A percentile compares a stretch with the other conserved stretches of the same genome.
Conservation (phyloP, 371 early-diverging fungal species). For the Rhizopus arrhizus region DNA sequence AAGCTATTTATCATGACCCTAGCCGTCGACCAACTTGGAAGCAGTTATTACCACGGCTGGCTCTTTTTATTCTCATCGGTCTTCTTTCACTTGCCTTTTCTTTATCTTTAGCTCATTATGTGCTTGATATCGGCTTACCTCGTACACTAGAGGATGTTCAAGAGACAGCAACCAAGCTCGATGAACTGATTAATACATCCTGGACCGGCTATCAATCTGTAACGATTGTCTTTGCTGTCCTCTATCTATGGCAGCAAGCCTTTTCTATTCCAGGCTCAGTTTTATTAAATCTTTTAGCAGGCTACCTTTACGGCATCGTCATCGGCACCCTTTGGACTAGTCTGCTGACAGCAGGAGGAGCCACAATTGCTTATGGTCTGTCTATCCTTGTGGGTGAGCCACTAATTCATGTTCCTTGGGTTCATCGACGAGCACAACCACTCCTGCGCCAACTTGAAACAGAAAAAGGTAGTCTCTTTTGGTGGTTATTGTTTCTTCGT, state of each 20-base stretch:
- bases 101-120: constrained; percentile 38
- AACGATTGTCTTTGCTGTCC: constrained; percentile 41
- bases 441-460: constrained; percentile 38
- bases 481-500: constrained; percentile 53
- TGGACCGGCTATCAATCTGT: constrained; percentile 43
- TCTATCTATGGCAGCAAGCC: constrained; percentile 58
- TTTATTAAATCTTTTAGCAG: constrained; percentile 46
- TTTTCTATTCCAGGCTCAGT: constrained; percentile 56
- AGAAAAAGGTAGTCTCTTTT: constrained; percentile 40
- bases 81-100: constrained; percentile 39
- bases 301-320: constrained; percentile 46
- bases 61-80: constrained; percentile 37
- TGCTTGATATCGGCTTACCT: constrained; percentile 43
- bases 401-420: constrained; percentile 47
- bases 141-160: constrained; percentile 46
- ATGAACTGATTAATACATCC: constrained; percentile 30
- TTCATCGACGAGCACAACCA: constrained; percentile 33
- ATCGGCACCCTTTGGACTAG: constrained; percentile 46
- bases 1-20: constrained; percentile 25
- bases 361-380: constrained; percentile 48
- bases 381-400: constrained; percentile 49
- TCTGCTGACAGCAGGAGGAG: constrained; percentile 46
- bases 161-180: constrained; percentile 40
- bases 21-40: constrained; percentile 27
- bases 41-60: constrained; percentile 35